phyloP scores from a whole-genome alignment of 169 alveolate species.

The Cryptosporidium bovis region DNA sequence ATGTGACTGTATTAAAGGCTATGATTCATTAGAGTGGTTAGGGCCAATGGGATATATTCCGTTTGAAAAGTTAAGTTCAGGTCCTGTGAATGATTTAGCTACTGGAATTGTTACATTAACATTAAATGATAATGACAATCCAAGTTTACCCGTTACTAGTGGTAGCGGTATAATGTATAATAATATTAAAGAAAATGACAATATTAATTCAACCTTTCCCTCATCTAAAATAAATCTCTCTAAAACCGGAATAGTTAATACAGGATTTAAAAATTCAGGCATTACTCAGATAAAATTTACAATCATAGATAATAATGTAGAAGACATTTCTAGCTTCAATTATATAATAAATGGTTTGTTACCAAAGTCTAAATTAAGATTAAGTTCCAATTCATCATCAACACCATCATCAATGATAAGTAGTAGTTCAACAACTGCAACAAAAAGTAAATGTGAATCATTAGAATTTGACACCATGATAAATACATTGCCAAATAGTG shows the following conservation, averaged over 20 bases:
- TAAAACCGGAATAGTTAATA: background rate
- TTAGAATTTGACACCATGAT: background rate
- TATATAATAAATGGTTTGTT: constrained; percentile 27
- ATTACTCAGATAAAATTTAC: constrained; percentile 21
- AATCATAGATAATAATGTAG: constrained; percentile 19
- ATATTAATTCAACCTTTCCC: background rate
- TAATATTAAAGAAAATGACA: background rate
- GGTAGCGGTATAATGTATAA: background rate
- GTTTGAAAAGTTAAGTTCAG: constrained; percentile 17
- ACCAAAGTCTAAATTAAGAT: constrained; percentile 21
- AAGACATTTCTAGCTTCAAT: constrained; percentile 57
- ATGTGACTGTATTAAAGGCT: constrained; percentile 41
- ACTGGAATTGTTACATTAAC: constrained; percentile 33
- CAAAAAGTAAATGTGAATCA: constrained; percentile 13
- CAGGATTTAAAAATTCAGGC: background rate
- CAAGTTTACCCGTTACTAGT: background rate
- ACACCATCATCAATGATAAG: background rate
- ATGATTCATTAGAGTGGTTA: constrained; percentile 58
- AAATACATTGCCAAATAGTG: constrained; percentile 51
- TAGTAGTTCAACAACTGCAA: constrained; percentile 37
- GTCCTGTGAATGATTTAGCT: constrained; percentile 1
- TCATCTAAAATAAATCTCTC: background rate
- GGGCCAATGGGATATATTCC: constrained; percentile 70
- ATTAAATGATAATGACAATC: background rate
- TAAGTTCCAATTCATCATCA: background rate